These are phyloP conservation scores for Pichia exigua DNA, from an alignment of 805 yeast species.

Conservation along the genomic window DNA sequence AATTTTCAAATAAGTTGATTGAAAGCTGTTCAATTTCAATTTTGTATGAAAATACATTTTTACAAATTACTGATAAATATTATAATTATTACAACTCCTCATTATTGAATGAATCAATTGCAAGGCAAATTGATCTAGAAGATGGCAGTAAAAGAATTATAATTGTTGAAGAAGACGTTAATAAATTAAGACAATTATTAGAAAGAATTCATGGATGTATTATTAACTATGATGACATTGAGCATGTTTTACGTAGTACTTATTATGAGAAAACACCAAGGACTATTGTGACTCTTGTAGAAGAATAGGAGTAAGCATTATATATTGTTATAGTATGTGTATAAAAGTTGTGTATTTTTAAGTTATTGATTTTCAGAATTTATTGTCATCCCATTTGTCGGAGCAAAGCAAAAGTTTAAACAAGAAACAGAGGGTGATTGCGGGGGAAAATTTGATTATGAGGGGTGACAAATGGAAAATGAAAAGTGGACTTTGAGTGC, in stretches of 20 bases:
- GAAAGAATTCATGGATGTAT: conserved; percentile 4
- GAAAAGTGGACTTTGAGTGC: background rate
- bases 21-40: background rate
- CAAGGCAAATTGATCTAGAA: background rate
- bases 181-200: background rate
- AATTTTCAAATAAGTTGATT: background rate
- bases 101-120: background rate
- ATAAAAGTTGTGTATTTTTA: background rate
- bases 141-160: background rate
- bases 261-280: background rate
- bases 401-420: background rate
- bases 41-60: conserved; percentile 1
- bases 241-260: background rate
- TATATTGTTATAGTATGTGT: background rate
- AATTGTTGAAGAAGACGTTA: background rate
- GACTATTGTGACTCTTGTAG: background rate
- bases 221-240: background rate
- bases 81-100: background rate
- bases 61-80: background rate
- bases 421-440: background rate
- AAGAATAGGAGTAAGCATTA: background rate
- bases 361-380: background rate
- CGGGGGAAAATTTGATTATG: background rate
- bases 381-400: background rate
- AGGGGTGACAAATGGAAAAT: background rate